These are phyloP conservation scores for Cercospora citrullina DNA, from an alignment of 2,329 filamentous ascomycete species.

Conservation along the genomic window DNA sequence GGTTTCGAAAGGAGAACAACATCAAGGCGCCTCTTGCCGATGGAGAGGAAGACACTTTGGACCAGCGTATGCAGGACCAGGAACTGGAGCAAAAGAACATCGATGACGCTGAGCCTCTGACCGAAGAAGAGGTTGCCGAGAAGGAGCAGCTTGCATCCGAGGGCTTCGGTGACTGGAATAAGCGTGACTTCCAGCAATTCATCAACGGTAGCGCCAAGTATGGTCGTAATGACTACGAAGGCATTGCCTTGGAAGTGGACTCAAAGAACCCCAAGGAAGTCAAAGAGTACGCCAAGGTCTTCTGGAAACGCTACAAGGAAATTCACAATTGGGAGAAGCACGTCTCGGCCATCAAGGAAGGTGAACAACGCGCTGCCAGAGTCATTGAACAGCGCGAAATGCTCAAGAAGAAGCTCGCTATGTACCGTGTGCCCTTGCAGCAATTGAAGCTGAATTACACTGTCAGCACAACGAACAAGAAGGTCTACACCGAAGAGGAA, in stretches of 20 bases:
- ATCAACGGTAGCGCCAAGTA: constrained; percentile 93
- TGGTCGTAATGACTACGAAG: constrained; percentile 79
- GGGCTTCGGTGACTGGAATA: constrained; percentile 94
- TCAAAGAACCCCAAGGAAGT: constrained; percentile 85
- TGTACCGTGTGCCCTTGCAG: constrained; percentile 95
- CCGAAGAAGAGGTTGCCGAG: constrained; percentile 83
- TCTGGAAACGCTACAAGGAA: constrained; percentile 93
- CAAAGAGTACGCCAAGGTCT: constrained; percentile 87
- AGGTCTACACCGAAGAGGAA: constrained; percentile 98
- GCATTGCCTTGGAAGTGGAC: constrained; percentile 86
- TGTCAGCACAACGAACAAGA: constrained; percentile 98
- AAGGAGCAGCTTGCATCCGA: constrained; percentile 79
- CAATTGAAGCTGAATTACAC: constrained; percentile 99
- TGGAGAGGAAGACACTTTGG: constrained; percentile 81
- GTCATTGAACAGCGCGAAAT: constrained; percentile 91
- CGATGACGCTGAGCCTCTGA: constrained; percentile 83
- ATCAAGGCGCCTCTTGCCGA: constrained; percentile 92
- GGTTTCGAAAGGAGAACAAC: constrained; percentile 91
- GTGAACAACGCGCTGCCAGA: constrained; percentile 84
- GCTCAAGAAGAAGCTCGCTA: constrained; percentile 89
- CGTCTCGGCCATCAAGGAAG: constrained; percentile 84
- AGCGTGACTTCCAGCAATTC: constrained; percentile 97
- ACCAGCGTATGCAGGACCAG: constrained; percentile 82
- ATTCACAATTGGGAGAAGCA: constrained; percentile 88
- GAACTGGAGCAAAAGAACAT: constrained; percentile 88